phyloP scores from a whole-genome alignment of 352 stramenopile species.

The Phytophthora capsici region DNA sequence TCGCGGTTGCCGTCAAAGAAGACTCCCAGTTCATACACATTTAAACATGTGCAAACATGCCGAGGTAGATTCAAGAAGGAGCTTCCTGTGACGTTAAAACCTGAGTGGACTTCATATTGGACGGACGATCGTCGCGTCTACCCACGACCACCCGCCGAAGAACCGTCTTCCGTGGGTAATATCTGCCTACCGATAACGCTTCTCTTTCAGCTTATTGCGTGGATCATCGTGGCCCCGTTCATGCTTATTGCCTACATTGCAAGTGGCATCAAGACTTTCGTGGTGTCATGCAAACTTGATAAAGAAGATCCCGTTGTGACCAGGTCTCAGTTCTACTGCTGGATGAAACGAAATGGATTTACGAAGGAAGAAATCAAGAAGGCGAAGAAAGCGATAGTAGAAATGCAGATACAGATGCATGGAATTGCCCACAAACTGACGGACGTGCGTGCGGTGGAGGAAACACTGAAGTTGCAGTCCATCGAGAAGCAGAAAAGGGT shows the following conservation, averaged over 20 bases:
- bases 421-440: constrained; percentile 4
- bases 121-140: constrained; percentile 6
- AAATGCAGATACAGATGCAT: not conserved
- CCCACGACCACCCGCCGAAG: not conserved
- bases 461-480: constrained; percentile 14
- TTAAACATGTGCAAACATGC: not conserved
- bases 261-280: not conserved
- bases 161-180: too few relatives aligned
- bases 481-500: constrained; percentile 20
- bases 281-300: not conserved
- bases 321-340: constrained; percentile 9
- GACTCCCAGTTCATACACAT: not conserved
- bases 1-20: not conserved
- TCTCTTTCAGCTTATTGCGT: not conserved
- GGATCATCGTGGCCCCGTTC: not conserved
- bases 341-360: constrained; percentile 11
- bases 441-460: constrained; percentile 8
- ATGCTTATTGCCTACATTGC: not conserved
- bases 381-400: constrained; percentile 1
- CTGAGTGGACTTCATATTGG: constrained; percentile 2
- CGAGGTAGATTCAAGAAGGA: not conserved
- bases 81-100: constrained; percentile 2
- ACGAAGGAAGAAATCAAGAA: constrained; percentile 5
- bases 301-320: constrained; percentile 5
- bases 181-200: too few relatives aligned